Conservation (phyloP, 1,284 basidiomycete species). For the Leccinum solheimii region DNA sequence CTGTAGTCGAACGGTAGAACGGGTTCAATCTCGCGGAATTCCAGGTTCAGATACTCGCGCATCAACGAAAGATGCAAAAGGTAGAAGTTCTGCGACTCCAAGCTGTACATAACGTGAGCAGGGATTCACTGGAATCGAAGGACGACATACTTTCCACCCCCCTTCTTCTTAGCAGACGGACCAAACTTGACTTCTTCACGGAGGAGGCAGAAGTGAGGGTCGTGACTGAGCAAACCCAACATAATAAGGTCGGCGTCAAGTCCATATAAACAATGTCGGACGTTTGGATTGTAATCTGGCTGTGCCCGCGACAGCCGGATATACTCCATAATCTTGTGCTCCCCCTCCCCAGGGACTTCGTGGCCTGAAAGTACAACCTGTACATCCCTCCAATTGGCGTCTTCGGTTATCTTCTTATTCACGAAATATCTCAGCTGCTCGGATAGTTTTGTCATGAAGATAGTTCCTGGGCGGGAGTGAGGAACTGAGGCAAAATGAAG, state of each 20-base stretch:
- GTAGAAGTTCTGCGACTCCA: constrained; percentile 92
- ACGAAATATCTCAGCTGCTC: constrained; percentile 94
- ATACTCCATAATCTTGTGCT: constrained; percentile 99
- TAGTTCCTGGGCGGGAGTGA: constrained; percentile 62
- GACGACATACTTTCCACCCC: constrained; percentile 58
- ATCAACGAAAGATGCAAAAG: constrained; percentile 92
- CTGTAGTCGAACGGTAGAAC: constrained; percentile 71
- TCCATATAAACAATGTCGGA: constrained; percentile 97
- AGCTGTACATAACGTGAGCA: constrained; percentile 42
- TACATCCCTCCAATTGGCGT: constrained; percentile 91
- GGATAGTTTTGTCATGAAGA: constrained; percentile 92
- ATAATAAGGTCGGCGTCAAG: constrained; percentile 99
- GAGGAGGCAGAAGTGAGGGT: constrained; percentile 97
- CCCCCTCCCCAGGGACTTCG: constrained; percentile 97
- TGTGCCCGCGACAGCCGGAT: constrained; percentile 94
- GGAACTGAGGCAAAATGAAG: background rate
- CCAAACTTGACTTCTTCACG: constrained; percentile 99
- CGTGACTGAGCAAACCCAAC: constrained; percentile 95
- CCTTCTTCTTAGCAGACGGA: constrained; percentile 72
- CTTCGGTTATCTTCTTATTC: constrained; percentile 95
- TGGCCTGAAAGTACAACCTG: constrained; percentile 97
- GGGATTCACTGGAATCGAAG: background rate
- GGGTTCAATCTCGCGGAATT: constrained; percentile 75
- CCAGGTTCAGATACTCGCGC: constrained; percentile 96
- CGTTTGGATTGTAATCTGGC: constrained; percentile 90